Evolutionary conservation across 2,329 filamentous ascomycete species (phyloP).

Genomic region (Ophiostoma tasmaniense): DNA sequence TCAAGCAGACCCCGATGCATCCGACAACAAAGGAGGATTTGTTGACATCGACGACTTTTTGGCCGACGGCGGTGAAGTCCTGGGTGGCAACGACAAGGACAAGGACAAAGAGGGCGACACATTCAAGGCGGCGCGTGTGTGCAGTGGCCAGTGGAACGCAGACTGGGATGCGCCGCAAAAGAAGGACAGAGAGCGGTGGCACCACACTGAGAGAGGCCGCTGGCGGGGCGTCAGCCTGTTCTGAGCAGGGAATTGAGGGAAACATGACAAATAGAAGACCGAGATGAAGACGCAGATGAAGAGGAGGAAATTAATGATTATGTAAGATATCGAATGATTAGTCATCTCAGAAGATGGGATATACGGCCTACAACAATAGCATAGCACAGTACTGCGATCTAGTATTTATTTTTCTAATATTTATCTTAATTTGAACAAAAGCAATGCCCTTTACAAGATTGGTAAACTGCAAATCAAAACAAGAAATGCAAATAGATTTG

Average conservation of each 20-base stretch:
- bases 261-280: too few species aligned
- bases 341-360: background rate
- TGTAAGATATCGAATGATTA: background rate
- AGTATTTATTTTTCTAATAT: background rate
- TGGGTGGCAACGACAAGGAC: constrained; percentile 16
- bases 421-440: background rate
- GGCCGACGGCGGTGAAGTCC: constrained; percentile 20
- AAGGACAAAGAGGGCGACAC: constrained; percentile 14
- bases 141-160: constrained; percentile 30
- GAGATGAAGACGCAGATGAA: background rate
- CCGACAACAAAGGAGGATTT: constrained; percentile 49
- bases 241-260: too few species aligned
- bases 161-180: constrained; percentile 25
- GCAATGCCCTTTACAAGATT: background rate
- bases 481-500: background rate
- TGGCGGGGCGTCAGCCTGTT: constrained; percentile 24
- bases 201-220: constrained; percentile 30
- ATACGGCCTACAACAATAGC: background rate
- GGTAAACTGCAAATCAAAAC: background rate
- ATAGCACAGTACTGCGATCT: background rate
- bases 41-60: constrained; percentile 45
- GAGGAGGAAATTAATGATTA: background rate
- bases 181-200: constrained; percentile 30
- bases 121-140: constrained; percentile 22
- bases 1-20: constrained; percentile 46